Evolutionary conservation across 257 asterid genomes (phyloP), one percentile per base, ranked within the genome.

Genomic region (Echites panduratus): DNA sequence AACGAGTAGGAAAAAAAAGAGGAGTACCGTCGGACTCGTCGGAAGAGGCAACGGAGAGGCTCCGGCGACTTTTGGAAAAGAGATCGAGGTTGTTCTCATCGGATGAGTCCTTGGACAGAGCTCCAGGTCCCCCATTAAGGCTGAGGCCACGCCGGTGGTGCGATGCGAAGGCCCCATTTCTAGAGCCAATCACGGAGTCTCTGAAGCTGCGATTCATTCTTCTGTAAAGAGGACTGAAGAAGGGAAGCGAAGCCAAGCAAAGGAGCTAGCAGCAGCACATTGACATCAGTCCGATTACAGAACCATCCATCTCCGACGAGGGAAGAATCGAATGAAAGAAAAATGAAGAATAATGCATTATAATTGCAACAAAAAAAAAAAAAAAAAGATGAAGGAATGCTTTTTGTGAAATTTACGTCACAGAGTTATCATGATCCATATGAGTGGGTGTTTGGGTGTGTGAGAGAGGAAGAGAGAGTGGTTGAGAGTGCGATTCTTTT

Each of bases 61-160:
- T 84, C 73, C 91, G 96, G 82, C 96, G 96, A 77, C 79, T 78
- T 73, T 79, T 89, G 81, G 98, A 87, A 92, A 89, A 92, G 81
- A 95, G 99, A 95, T 91, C 98, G 73, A 91, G 73, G 68, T 44
- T 20, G 76, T 61, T 73, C 49, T 91, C 89, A 32, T 85, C 89
- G 74, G 77, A 26, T 13, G 85, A 61, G 59, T 79, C 84, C 75
- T 74, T 81, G 61, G 83, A 63, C 74, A 75, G 77, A 19, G 27
- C 9, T 44, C 40, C 32, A 43, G 80, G 77, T 63, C 66, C 57
- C 56, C 85, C 89, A 75, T 78, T 85, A 77, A 82, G 76, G 84
- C 89, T 85, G 75, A 79, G 81, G 29, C 98, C 89, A 0, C 96
- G 90, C 68, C 97, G 96, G 81, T 88, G 97, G 75, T 82, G 81